A percentile compares a stretch with the other conserved stretches of the same genome.
Evolutionary conservation across 2,329 filamentous ascomycete genomes (phyloP).

Genomic region (Aspergillus ochraceoroseus): DNA sequence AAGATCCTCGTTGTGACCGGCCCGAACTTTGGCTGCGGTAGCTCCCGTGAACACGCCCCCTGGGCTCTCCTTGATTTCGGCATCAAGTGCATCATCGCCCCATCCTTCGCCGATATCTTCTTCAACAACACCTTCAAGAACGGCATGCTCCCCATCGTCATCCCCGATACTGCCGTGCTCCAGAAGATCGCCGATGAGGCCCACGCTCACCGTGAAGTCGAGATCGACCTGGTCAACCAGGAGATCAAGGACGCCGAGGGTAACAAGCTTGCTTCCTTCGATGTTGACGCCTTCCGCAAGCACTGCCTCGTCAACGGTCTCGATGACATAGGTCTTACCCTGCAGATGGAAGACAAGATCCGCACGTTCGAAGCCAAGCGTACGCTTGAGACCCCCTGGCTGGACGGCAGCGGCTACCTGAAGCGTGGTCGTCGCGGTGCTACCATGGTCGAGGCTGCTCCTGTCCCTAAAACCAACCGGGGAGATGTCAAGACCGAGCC

Average conservation of each 20-base stretch:
- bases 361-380: slow-evolving; percentile 72
- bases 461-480: slow-evolving; percentile 82
- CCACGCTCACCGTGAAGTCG: slow-evolving; percentile 72
- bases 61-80: slow-evolving; percentile 97
- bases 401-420: slow-evolving; percentile 82
- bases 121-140: slow-evolving; percentile 99
- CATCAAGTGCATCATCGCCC: slow-evolving; percentile 88
- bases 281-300: slow-evolving; percentile 89
- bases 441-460: slow-evolving; percentile 59
- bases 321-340: slow-evolving; percentile 91
- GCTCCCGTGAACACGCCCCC: slow-evolving; percentile 87
- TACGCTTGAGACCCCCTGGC: slow-evolving; percentile 76
- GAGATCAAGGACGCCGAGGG: slow-evolving; percentile 71
- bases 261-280: slow-evolving; percentile 69
- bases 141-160: slow-evolving; percentile 85
- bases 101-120: slow-evolving; percentile 87
- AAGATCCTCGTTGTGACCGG: slow-evolving; percentile 93
- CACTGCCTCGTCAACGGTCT: slow-evolving; percentile 91
- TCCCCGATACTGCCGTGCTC: slow-evolving; percentile 63
- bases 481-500: slow-evolving; percentile 80
- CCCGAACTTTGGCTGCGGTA: slow-evolving; percentile 91
- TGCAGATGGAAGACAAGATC: slow-evolving; percentile 90
- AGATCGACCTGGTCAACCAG: slow-evolving; percentile 84
- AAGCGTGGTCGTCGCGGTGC: slow-evolving; percentile 50
- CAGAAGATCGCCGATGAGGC: slow-evolving; percentile 71